phyloP scores from a whole-genome alignment of 257 asterid genomes.

The Solanum tarapatanum region DNA sequence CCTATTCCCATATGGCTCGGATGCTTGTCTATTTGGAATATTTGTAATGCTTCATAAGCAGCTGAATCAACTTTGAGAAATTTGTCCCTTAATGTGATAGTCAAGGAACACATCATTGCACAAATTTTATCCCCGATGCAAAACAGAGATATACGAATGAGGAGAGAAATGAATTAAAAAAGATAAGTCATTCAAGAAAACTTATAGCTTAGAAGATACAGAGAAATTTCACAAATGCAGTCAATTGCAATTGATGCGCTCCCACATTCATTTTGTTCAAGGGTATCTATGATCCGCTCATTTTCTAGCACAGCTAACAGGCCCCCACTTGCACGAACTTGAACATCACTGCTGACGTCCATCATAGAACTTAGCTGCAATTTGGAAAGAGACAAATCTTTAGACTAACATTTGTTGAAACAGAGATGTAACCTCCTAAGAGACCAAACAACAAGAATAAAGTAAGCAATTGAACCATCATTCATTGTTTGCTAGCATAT shows the following conservation, averaged over 20 bases:
- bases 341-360: conserved; percentile 82
- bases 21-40: conserved; percentile 91
- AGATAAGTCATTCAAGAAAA: background rate
- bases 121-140: conserved; percentile 1
- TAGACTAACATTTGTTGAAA: background rate
- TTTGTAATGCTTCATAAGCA: conserved; percentile 90
- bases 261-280: conserved; percentile 62
- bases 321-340: conserved; percentile 97
- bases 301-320: conserved; percentile 91
- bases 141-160: background rate
- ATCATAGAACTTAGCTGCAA: conserved; percentile 89
- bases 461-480: background rate
- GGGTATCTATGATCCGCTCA: conserved; percentile 75
- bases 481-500: background rate
- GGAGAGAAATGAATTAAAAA: conserved; percentile 6
- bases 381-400: background rate
- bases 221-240: conserved; percentile 60
- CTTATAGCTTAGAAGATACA: conserved; percentile 48
- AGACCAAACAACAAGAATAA: background rate
- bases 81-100: conserved; percentile 48
- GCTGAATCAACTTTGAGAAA: conserved; percentile 90
- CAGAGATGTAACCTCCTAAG: background rate
- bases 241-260: conserved; percentile 67
- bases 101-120: conserved; percentile 31
- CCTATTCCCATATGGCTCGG: conserved; percentile 99